Conservation (phyloP, 2,329 filamentous ascomycete genomes). For the Aspergillus flavus region DNA sequence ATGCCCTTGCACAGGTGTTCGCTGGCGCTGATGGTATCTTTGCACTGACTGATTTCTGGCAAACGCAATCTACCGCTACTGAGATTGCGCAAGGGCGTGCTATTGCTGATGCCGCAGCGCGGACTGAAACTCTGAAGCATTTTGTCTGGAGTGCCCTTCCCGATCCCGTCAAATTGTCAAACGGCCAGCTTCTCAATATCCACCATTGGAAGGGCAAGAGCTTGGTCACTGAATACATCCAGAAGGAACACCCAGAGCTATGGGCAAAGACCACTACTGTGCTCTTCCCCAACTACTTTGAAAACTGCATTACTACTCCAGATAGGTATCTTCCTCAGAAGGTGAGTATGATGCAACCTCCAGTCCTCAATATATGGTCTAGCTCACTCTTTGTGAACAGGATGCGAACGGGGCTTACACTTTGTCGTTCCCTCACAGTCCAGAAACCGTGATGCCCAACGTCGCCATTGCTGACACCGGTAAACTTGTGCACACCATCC, state of each 20-base stretch:
- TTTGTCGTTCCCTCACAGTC: background rate
- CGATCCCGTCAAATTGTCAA: background rate
- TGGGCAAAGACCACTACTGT: slow-evolving; percentile 15
- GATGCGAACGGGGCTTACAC: background rate
- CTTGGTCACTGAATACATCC: slow-evolving; percentile 14
- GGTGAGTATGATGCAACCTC: background rate
- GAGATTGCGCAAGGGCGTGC: background rate
- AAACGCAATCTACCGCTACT: background rate
- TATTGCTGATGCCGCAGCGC: background rate
- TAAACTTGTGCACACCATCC: background rate
- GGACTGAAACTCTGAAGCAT: background rate
- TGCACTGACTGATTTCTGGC: background rate
- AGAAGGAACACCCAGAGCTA: slow-evolving; percentile 4
- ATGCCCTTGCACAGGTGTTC: background rate
- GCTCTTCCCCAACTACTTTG: slow-evolving; percentile 10
- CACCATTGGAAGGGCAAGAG: slow-evolving; percentile 18
- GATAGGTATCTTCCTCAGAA: background rate
- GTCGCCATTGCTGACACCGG: background rate
- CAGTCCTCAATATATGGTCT: background rate
- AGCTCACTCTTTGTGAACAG: background rate
- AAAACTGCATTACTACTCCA: background rate
- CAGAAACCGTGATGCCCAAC: background rate
- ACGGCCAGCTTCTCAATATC: slow-evolving; percentile 7
- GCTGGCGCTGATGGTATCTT: background rate
- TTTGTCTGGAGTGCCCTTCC: background rate